Percentiles rank a stretch among this genome's conserved stretches.
phyloP scores from a whole-genome alignment of 768 basidiomycete genomes.

The Leccinum subtestaceum region DNA sequence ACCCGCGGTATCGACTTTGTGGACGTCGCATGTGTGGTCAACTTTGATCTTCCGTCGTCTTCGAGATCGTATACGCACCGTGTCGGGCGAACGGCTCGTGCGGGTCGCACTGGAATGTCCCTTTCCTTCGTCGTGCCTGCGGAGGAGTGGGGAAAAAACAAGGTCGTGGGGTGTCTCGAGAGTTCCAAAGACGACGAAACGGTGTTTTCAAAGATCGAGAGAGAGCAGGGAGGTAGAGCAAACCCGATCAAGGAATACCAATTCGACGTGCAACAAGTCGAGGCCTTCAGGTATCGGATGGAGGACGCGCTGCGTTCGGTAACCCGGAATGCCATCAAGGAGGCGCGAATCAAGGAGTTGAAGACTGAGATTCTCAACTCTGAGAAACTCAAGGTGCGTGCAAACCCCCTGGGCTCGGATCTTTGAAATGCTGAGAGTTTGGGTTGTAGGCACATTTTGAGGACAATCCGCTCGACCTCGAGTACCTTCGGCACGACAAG shows the following conservation, averaged over 20 bases:
- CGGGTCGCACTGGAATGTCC: constrained; percentile 89
- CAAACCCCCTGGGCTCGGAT: background rate
- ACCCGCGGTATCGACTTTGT: constrained; percentile 96
- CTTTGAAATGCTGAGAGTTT: background rate
- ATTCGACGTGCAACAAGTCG: constrained; percentile 94
- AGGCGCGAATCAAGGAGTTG: constrained; percentile 91
- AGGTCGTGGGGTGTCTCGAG: constrained; percentile 64
- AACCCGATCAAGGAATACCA: constrained; percentile 78
- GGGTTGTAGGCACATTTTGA: constrained; percentile 86
- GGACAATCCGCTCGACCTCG: constrained; percentile 91
- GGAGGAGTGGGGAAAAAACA: constrained; percentile 69
- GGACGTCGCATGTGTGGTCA: constrained; percentile 94
- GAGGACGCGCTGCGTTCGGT: constrained; percentile 90
- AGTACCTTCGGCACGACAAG: constrained; percentile 91
- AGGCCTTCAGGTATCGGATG: constrained; percentile 97
- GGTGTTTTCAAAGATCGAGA: constrained; percentile 64
- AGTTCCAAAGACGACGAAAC: constrained; percentile 75
- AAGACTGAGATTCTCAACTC: constrained; percentile 93
- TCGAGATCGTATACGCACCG: constrained; percentile 91
- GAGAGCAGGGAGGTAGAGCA: constrained; percentile 60
- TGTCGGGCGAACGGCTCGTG: constrained; percentile 94
- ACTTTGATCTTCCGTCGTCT: constrained; percentile 94
- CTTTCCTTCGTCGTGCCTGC: constrained; percentile 82
- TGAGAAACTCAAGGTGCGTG: constrained; percentile 87
- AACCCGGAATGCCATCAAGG: constrained; percentile 80